phyloP scores from a whole-genome alignment of 352 stramenopile species.

The Phytopythium aichiense region DNA sequence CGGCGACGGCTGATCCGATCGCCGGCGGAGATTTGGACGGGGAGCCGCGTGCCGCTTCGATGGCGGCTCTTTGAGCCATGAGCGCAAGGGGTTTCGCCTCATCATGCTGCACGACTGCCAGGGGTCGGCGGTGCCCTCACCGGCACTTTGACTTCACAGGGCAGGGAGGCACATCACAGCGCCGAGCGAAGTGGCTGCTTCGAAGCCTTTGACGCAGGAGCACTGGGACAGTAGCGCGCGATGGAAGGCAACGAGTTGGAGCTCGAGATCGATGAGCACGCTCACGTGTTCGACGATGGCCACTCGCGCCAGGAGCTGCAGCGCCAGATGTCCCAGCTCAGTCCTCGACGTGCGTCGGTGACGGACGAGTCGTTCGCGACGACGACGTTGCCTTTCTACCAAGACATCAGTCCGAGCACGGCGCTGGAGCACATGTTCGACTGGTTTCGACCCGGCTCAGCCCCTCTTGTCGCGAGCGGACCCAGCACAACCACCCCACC shows the following conservation, averaged over 20 bases:
- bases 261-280: constrained; percentile 26
- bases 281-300: constrained; percentile 29
- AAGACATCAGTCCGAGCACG: constrained; percentile 41
- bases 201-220: background rate
- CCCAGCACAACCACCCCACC: background rate
- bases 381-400: constrained; percentile 46
- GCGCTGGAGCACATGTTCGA: constrained; percentile 41
- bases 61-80: background rate
- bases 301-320: constrained; percentile 20
- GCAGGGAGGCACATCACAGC: background rate
- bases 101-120: background rate
- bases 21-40: background rate
- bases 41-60: background rate
- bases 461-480: background rate
- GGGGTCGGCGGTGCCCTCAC: background rate
- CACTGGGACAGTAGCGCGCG: background rate
- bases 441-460: constrained; percentile 21
- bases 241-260: constrained; percentile 13
- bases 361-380: constrained; percentile 19
- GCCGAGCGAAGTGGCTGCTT: background rate
- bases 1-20: background rate
- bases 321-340: constrained; percentile 33
- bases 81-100: background rate
- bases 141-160: background rate
- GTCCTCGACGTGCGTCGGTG: constrained; percentile 19